Evolutionary conservation across 345 rosid species (phyloP).

Genomic region (Ailanthus altissimus): DNA sequence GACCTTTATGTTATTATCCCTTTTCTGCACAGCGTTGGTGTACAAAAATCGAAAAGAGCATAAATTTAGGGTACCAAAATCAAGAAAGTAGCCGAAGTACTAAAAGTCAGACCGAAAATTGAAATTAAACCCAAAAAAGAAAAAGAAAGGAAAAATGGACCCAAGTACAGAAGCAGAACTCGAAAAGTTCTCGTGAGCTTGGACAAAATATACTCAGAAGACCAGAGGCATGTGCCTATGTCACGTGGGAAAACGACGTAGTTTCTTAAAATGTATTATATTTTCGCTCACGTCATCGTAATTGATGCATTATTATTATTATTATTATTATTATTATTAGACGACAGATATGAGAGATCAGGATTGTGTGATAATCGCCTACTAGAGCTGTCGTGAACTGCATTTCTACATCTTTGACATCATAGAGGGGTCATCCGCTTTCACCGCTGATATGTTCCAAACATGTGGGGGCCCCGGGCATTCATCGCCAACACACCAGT

Average conservation of each 20-base stretch:
- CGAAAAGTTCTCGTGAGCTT: constrained; percentile 30
- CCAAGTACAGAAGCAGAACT: background rate
- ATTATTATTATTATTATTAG: background rate
- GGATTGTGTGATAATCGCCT: constrained; percentile 10
- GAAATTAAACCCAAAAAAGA: no score
- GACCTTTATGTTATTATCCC: no score
- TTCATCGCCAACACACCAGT: background rate
- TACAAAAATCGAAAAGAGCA: background rate
- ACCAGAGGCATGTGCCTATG: constrained; percentile 28
- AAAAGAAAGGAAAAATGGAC: background rate
- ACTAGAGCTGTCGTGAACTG: background rate
- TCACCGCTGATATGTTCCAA: constrained; percentile 20
- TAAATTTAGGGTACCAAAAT: background rate
- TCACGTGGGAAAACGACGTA: constrained; percentile 10
- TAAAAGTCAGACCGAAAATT: background rate
- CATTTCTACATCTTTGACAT: background rate
- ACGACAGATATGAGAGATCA: background rate
- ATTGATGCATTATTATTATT: background rate
- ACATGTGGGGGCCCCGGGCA: background rate
- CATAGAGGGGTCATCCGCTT: constrained; percentile 21
- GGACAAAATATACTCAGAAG: constrained; percentile 10
- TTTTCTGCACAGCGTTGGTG: background rate
- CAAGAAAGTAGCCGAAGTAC: background rate
- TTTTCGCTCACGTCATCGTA: background rate
- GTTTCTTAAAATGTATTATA: background rate